phyloP scores from a whole-genome alignment of 2,329 filamentous ascomycete genomes.

The Scedosporium minutisporum region DNA sequence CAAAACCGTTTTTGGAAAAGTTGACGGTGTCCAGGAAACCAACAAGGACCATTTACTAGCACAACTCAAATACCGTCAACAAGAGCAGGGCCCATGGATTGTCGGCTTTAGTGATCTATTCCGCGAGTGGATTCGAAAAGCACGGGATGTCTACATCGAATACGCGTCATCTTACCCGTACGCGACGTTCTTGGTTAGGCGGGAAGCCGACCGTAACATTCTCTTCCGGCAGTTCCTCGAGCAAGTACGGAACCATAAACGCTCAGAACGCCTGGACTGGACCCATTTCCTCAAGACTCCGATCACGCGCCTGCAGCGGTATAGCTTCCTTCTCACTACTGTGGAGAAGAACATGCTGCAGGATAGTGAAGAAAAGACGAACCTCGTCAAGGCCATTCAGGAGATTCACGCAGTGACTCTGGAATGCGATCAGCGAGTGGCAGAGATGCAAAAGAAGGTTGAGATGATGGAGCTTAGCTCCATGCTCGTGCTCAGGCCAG shows the following conservation, averaged over 20 bases:
- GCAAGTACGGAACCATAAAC: constrained; percentile 65
- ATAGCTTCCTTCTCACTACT: constrained; percentile 71
- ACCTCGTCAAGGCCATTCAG: constrained; percentile 72
- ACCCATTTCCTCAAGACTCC: constrained; percentile 90
- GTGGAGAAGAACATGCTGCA: constrained; percentile 74
- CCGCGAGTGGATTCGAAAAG: constrained; percentile 95
- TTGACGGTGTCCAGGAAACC: constrained; percentile 77
- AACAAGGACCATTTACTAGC: constrained; percentile 90
- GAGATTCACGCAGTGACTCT: constrained; percentile 84
- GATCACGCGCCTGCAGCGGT: constrained; percentile 85
- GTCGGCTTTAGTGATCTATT: constrained; percentile 94
- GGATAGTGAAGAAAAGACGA: constrained; percentile 84
- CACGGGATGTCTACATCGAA: constrained; percentile 77
- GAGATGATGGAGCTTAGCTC: constrained; percentile 73
- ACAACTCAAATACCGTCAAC: constrained; percentile 91
- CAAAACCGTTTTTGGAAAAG: constrained; percentile 77
- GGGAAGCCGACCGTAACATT: constrained; percentile 75
- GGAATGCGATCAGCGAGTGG: constrained; percentile 87
- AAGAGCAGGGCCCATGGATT: constrained; percentile 93
- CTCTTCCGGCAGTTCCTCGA: constrained; percentile 82
- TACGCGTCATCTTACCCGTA: constrained; percentile 83
- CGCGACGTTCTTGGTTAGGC: constrained; percentile 72
- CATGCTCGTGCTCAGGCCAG: constrained; percentile 76
- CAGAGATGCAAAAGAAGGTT: constrained; percentile 85
- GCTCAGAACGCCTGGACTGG: constrained; percentile 79